Conservation (phyloP, 2,329 filamentous ascomycete genomes). For the Colletotrichum tropicale region DNA sequence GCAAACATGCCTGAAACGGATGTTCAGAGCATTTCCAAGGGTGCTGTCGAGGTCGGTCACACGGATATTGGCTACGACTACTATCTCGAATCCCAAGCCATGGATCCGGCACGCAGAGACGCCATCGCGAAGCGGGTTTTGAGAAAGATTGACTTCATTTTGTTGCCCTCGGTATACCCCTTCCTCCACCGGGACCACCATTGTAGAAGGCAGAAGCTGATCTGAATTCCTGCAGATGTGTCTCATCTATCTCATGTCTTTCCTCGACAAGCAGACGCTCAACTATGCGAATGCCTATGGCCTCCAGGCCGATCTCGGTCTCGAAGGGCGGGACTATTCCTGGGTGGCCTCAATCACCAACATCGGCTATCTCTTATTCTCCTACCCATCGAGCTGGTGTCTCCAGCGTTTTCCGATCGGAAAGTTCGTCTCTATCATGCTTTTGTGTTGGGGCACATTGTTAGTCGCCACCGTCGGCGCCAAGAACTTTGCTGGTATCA, state of each 20-base stretch:
- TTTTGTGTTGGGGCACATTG: background rate
- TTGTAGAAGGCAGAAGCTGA: background rate
- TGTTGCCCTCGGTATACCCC: background rate
- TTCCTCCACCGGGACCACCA: background rate
- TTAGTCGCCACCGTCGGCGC: background rate
- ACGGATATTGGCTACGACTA: background rate
- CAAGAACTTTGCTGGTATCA: constrained; percentile 27
- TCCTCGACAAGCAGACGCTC: background rate
- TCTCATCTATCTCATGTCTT: background rate
- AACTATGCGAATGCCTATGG: background rate
- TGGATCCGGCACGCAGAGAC: background rate
- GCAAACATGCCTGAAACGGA: background rate
- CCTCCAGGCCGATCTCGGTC: background rate
- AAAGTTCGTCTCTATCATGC: background rate
- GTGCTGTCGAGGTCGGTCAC: background rate
- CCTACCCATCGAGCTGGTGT: background rate
- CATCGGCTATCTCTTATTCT: background rate
- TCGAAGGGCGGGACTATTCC: background rate
- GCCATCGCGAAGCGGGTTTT: background rate
- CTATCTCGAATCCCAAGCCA: background rate
- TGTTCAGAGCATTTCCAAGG: background rate
- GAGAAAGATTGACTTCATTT: background rate
- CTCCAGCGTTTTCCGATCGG: background rate
- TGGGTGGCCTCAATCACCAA: background rate
- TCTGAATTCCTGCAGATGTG: background rate